Evolutionary conservation across 2,329 filamentous ascomycete genomes (phyloP), one percentile per base, ranked within the genome.

Genomic region (Epichloe sibirici): DNA sequence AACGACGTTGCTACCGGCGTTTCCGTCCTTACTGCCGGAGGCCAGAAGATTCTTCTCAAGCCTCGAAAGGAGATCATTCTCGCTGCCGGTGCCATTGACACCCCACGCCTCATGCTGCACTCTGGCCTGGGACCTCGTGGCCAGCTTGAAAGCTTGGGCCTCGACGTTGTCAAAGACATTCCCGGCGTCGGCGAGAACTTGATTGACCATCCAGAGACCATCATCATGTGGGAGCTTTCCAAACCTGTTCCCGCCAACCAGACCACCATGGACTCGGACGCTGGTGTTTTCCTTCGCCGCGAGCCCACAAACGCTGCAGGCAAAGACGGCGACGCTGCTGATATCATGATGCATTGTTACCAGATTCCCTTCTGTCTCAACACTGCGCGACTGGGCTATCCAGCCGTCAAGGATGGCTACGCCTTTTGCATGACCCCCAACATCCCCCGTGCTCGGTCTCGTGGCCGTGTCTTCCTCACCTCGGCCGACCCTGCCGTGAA

Each of bases 261-360:
- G 73, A 93, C 88, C 48, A 91, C 87, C 63, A 91, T 91, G 86
- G 87, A 93, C 72, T 94, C 85, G 25, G 90, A 95, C 65, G 88
- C 88, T 3, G 88, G 87, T 57, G 86, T 93, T 64, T 95, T 95
- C 77, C 75, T 95, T 53, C 87, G 89, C 56, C 86, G 88, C 55
- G 83, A 94, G 69, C 66, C 75, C 13, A 74, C 80, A 60, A 82
- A 90, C 63, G 86, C 88, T 2, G 67, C 71, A 6, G 75, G 76
- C 57, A 77, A 74, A 57, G 88, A 94, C 60, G 85, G 85, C 50
- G 79, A 86, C 56, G 83, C 87, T 52, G 86, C 86, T 57, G 90
- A 95, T 64, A 72, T 94, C 63, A 95, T 95, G 90, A 93, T 93
- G 86, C 89, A 95, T 74, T 95, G 89, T 78, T 95, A 95, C 74